phyloP scores from a whole-genome alignment of 2,329 filamentous ascomycete genomes.

The Fusarium sp. region DNA sequence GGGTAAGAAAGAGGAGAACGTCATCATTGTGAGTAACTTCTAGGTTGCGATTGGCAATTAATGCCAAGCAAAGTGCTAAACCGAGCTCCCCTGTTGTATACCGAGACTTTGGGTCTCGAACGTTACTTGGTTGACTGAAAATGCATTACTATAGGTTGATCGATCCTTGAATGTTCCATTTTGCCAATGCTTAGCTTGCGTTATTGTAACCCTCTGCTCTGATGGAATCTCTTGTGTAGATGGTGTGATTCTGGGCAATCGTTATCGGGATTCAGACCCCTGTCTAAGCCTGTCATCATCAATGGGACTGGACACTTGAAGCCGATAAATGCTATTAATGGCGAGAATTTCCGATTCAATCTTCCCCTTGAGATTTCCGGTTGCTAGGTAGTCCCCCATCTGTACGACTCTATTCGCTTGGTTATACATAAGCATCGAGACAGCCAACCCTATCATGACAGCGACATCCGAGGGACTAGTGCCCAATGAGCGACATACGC shows the following conservation, averaged over 20 bases:
- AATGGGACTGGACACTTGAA: neutral
- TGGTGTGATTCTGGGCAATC: slow-evolving; percentile 21
- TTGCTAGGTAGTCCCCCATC: neutral
- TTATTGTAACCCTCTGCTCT: slow-evolving; percentile 5
- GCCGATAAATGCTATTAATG: neutral
- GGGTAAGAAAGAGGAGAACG: neutral
- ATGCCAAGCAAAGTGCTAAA: neutral
- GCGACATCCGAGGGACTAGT: neutral
- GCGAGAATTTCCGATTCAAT: no score
- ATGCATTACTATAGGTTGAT: neutral
- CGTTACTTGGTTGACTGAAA: neutral
- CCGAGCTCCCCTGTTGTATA: neutral
- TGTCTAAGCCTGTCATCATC: neutral
- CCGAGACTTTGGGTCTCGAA: neutral
- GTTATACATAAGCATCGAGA: neutral
- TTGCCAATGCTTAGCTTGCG: neutral
- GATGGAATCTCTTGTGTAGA: slow-evolving; percentile 13
- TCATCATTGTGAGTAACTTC: neutral
- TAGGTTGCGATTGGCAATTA: neutral
- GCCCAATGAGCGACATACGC: neutral
- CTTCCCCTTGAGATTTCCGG: no score
- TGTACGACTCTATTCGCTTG: neutral
- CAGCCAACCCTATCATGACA: neutral
- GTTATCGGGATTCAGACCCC: neutral
- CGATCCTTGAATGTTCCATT: neutral